Evolutionary conservation across 371 early-diverging fungal species (phyloP).

Genomic region (Funneliformis caledonium): DNA sequence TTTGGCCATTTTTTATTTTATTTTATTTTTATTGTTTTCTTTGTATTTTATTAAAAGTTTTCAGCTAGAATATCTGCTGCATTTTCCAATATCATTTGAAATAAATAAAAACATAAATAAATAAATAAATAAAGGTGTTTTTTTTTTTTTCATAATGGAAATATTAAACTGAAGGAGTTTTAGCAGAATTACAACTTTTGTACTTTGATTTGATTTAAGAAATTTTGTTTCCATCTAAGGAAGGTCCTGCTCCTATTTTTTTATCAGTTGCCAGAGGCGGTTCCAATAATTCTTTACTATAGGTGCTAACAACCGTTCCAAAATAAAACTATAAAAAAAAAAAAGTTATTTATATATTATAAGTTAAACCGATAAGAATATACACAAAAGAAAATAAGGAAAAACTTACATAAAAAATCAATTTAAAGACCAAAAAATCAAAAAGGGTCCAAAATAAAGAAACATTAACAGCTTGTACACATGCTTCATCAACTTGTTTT

Average conservation of each 20-base stretch:
- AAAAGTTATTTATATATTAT: background rate
- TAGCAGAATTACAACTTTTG: background rate
- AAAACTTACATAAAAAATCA: constrained; percentile 6
- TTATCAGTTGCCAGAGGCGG: background rate
- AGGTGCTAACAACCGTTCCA: background rate
- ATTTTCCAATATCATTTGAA: background rate
- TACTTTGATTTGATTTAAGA: background rate
- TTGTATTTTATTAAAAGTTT: background rate
- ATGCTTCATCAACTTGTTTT: constrained; percentile 13
- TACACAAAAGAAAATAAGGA: background rate
- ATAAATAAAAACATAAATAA: background rate
- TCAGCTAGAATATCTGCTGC: background rate
- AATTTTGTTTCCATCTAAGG: background rate
- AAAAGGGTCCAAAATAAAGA: background rate
- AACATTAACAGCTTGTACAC: constrained; percentile 4
- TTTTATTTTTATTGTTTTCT: background rate
- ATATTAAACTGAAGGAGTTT: too few species aligned
- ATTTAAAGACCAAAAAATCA: background rate
- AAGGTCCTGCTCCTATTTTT: background rate
- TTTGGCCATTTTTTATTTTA: background rate
- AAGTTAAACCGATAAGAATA: background rate
- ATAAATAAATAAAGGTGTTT: background rate
- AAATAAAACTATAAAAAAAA: constrained; percentile 3
- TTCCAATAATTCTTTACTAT: background rate
- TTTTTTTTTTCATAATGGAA: too few species aligned